phyloP scores from a whole-genome alignment of 495 filamentous ascomycete species.

The Penicillium angulare region DNA sequence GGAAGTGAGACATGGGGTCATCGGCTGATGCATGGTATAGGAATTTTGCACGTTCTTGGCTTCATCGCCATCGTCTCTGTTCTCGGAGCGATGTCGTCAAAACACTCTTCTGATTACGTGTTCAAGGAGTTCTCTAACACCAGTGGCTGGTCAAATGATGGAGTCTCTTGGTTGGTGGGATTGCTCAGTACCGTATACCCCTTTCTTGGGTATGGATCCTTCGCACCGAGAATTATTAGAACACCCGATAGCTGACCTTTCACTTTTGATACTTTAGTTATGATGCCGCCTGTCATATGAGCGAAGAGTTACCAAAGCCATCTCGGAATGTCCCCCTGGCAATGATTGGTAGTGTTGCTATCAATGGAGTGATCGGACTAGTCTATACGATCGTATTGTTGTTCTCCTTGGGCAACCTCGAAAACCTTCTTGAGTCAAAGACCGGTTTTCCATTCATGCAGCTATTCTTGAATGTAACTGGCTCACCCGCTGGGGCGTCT shows the following conservation, averaged over 20 bases:
- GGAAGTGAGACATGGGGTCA: neutral
- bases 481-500: slow-evolving; percentile 35
- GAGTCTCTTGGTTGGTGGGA: slow-evolving; percentile 25
- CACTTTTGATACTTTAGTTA: slow-evolving; percentile 9
- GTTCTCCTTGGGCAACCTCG: slow-evolving; percentile 43
- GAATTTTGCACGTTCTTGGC: slow-evolving; percentile 18
- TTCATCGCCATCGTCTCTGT: slow-evolving; percentile 18
- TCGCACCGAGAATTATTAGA: neutral
- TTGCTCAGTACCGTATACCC: slow-evolving; percentile 23
- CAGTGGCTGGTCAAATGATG: slow-evolving; percentile 23
- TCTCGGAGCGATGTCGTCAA: slow-evolving; percentile 18
- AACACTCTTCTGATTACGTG: slow-evolving; percentile 18
- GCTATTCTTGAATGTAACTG: slow-evolving; percentile 37
- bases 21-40: neutral
- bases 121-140: slow-evolving; percentile 21
- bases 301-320: slow-evolving; percentile 32
- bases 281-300: slow-evolving; percentile 30
- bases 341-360: slow-evolving; percentile 39
- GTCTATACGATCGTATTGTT: slow-evolving; percentile 42
- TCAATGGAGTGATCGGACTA: slow-evolving; percentile 44
- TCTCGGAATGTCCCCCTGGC: slow-evolving; percentile 38
- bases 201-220: slow-evolving; percentile 13
- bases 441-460: slow-evolving; percentile 48
- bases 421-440: slow-evolving; percentile 24
- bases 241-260: neutral